phyloP scores from a whole-genome alignment of 768 basidiomycete species.

The Lactarius pseudohatsudake region DNA sequence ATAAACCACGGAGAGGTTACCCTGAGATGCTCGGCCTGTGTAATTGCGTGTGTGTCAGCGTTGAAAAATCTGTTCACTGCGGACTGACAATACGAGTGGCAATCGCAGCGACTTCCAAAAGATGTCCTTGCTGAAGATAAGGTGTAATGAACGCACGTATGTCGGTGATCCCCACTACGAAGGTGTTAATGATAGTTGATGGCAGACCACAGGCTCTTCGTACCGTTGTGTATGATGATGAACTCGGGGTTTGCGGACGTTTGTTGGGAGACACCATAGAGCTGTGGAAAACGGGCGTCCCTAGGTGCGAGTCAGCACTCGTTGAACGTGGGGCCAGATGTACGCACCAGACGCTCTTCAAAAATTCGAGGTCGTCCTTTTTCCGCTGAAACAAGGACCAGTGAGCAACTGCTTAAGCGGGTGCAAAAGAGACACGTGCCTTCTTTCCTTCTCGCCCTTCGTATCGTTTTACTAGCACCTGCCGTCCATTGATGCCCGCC shows the following conservation, averaged over 20 bases:
- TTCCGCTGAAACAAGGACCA: conserved; percentile 1
- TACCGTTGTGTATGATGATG: conserved; percentile 18
- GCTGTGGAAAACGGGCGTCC: conserved; percentile 22
- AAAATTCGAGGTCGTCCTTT: conserved; percentile 12
- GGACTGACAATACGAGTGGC: conserved; percentile 21
- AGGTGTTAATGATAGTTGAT: background rate
- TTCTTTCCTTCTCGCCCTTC: conserved; percentile 7
- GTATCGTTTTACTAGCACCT: conserved; percentile 19
- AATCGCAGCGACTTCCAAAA: conserved; percentile 22
- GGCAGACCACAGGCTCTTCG: background rate
- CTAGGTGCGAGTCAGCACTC: background rate
- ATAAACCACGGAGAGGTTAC: background rate
- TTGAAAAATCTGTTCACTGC: background rate
- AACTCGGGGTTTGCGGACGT: conserved; percentile 4
- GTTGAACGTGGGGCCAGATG: background rate
- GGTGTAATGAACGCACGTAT: conserved; percentile 19
- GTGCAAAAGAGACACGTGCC: conserved; percentile 1
- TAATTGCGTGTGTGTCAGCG: background rate
- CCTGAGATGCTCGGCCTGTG: conserved; percentile 16
- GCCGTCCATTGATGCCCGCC: conserved; percentile 10
- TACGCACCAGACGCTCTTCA: conserved; percentile 19
- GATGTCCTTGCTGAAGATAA: conserved; percentile 10
- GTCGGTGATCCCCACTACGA: conserved; percentile 14
- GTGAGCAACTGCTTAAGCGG: background rate
- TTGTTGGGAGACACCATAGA: conserved; percentile 14